Evolutionary conservation across 495 filamentous ascomycete species (phyloP), one percentile per base, ranked within the genome.

Genomic region (Jackrogersella minutella): DNA sequence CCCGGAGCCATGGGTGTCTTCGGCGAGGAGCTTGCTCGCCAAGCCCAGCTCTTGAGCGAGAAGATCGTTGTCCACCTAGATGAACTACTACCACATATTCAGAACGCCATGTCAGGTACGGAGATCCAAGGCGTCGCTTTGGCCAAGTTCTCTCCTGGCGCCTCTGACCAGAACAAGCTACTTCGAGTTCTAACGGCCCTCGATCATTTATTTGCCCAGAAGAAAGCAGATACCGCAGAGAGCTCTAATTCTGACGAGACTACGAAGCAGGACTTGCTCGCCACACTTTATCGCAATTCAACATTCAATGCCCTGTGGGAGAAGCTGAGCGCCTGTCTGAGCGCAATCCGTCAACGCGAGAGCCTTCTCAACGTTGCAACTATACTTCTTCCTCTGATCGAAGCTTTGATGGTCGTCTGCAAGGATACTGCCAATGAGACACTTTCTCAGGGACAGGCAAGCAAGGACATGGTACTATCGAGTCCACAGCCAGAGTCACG

Each of bases 351-450:
- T 22, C 88, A 93, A 73, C 90, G 93, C 52, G 92, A 96, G 72
- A 94, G 94, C 74, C 91, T 97, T 88, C 84, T 98, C 64, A 97
- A 97, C 71, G 91, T 98, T 52, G 95, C 95, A 36, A 97, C 93
- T 8, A 97, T 97, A 62, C 86, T 99, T 22, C 82, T 97, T 28
- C 96, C 95, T 21, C 79, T 97, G 28, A 96, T 98, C 53, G 95
- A 99, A 74, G 90, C 92, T 21, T 81, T 99, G 66, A 98, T 99
- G 96, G 96, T 99, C 51, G 93, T 98, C 33, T 98, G 96, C 85
- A 98, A 97, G 81, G 97, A 98, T 76, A 91, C 92, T 1, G 78
- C 94, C 70, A 87, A 89, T 49, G 84, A 88, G 56, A 76, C 85
- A 39, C 64, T 84, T 13, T 78, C 82, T 58, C 87, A 88, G 21